Conservation (phyloP, 192 early-diverging fungal genomes). For the Gryganskiella cystojenkinii region DNA sequence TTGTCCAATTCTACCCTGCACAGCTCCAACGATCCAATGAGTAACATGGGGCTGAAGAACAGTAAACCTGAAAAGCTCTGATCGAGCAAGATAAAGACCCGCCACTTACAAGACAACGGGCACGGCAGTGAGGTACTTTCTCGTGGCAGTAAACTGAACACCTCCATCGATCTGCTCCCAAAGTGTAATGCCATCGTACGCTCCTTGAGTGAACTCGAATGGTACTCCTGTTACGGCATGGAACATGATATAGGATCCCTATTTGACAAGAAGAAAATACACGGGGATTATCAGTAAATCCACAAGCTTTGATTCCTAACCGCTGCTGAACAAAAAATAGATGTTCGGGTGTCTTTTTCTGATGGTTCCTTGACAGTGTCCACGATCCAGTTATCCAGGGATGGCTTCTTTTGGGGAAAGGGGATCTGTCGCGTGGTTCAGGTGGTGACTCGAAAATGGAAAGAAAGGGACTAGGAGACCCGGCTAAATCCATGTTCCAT, state of each 20-base stretch:
- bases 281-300: background rate
- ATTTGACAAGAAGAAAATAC: constrained; percentile 15
- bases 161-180: constrained; percentile 99
- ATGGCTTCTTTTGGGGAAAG: no score
- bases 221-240: constrained; percentile 97
- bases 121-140: constrained; percentile 96
- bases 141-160: constrained; percentile 97
- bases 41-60: no score
- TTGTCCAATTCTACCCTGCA: no score
- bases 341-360: no score
- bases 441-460: no score
- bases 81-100: background rate
- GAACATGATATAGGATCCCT: constrained; percentile 98
- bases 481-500: constrained; percentile 45
- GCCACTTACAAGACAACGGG: constrained; percentile 91
- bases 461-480: background rate
- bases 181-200: constrained; percentile 91
- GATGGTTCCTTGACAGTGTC: no score
- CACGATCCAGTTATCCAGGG: no score
- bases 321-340: no score
- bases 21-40: no score
- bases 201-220: constrained; percentile 93
- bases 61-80: no score
- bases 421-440: no score
- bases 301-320: background rate